These are phyloP conservation scores for Logfia minima DNA, from an alignment of 129 eudicot genomes.

Conservation along the genomic window DNA sequence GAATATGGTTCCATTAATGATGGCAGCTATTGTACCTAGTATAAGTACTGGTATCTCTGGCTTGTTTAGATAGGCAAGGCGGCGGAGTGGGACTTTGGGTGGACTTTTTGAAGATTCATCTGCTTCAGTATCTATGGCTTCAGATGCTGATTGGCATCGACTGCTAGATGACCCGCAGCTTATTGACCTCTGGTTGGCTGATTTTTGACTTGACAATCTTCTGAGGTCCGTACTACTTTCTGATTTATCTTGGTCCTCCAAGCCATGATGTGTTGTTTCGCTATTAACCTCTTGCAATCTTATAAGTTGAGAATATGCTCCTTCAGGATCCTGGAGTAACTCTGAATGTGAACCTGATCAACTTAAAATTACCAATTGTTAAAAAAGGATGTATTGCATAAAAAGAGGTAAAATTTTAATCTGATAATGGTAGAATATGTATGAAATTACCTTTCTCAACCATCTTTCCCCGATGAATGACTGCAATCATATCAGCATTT, in stretches of 20 bases:
- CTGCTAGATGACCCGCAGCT: slow-evolving; percentile 64
- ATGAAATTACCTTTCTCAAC: slow-evolving; percentile 57
- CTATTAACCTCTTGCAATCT: slow-evolving; percentile 55
- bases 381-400: background rate
- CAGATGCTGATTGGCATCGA: slow-evolving; percentile 50
- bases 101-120: slow-evolving; percentile 39
- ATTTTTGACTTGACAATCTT: slow-evolving; percentile 40
- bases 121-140: slow-evolving; percentile 25
- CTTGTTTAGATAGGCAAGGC: slow-evolving; percentile 78
- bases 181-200: slow-evolving; percentile 46
- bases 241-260: slow-evolving; percentile 30
- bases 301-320: slow-evolving; percentile 50
- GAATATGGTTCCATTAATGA: slow-evolving; percentile 57
- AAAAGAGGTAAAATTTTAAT: background rate
- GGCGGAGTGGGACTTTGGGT: slow-evolving; percentile 58
- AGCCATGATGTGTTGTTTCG: slow-evolving; percentile 27
- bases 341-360: slow-evolving; percentile 62
- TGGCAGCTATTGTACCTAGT: slow-evolving; percentile 62
- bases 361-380: background rate
- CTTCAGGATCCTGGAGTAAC: slow-evolving; percentile 52
- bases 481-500: slow-evolving; percentile 11
- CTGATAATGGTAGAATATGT: background rate
- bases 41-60: slow-evolving; percentile 73
- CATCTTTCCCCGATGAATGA: slow-evolving; percentile 19
- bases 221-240: slow-evolving; percentile 9